Base-by-base conservation (phyloP, 345 rosid species). In the Eucalyptus coolabah region DNA sequence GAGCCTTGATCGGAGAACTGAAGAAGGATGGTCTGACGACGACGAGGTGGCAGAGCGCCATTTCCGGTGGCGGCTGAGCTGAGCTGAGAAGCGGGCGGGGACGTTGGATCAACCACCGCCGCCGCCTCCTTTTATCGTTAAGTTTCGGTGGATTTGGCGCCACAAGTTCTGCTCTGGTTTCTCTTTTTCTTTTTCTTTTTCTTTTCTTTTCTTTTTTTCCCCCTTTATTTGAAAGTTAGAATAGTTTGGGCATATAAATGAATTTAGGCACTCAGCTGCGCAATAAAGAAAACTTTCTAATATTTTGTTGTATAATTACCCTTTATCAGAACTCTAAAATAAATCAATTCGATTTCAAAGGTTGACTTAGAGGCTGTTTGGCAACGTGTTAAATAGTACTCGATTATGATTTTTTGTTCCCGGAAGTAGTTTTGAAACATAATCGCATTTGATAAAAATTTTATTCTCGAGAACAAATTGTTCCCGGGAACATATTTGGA, bases 361-460 rank as follows among this genome's bases (percentile, higher is more conserved):
- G 16, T 14, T 50, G 6, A 12, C 17, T 13, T 49, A 13, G 16
- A 1, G 6, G 6, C 2, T 49, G 1, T 49, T 49, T 49, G 16
- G 50, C 6, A 49, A 49, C 2, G 2, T 49, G 50, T 49, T 6
- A 13, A 49, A 13, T 49, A 49, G 16, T 5, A 49, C 2, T 1
- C 1, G 6, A 49, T 49, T 49, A 0, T 49, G 16, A 49, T 49
- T 49, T 13, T 49, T 49, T 13, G 16, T 49, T 49, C 0, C 2
- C 0, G 0, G 0, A 0, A 49, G 1, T 49, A 49, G 2, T 49
- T 49, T 5, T 49, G 13, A 1, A 49, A 49, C 16, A 13, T 5
- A 49, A 49, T 49, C 16, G 0, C 50, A 49, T 49, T 49, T 49
- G 50, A 1, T 49, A 13, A 49, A 49, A 49, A 0, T 0, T 11